Evolutionary conservation across 345 rosid genomes (phyloP).

Genomic region (Toxicodendron radicans): DNA sequence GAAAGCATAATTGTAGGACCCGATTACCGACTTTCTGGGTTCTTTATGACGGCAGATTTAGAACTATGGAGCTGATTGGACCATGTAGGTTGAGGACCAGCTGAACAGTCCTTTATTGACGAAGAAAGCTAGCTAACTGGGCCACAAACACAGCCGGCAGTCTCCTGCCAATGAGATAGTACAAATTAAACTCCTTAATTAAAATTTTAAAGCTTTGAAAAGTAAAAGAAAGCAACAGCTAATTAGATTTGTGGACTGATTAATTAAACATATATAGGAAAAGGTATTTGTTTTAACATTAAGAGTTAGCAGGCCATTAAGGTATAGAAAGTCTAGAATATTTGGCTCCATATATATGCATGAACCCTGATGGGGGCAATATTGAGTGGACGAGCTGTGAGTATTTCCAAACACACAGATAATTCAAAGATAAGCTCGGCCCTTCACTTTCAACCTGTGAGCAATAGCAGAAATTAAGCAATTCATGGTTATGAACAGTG

Average conservation of each 20-base stretch:
- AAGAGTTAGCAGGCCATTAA: too few species aligned
- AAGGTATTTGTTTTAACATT: too few species aligned
- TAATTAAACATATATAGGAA: too few species aligned
- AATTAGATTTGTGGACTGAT: too few species aligned
- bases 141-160: neutral
- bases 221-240: too few species aligned
- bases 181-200: too few species aligned
- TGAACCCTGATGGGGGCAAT: neutral
- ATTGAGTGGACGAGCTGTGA: conserved; percentile 8
- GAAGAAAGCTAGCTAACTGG: conserved; percentile 7
- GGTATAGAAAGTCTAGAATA: too few species aligned
- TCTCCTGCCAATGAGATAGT: too few species aligned
- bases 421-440: conserved; percentile 1
- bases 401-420: neutral
- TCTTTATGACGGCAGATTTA: conserved; percentile 14
- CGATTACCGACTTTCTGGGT: conserved; percentile 19
- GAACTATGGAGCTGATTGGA: conserved; percentile 4
- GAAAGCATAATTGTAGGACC: conserved; percentile 20
- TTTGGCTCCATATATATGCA: too few species aligned
- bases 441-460: conserved; percentile 29
- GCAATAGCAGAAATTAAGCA: conserved; percentile 6
- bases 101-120: neutral
- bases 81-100: conserved; percentile 2
- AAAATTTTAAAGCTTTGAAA: too few species aligned
- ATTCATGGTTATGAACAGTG: neutral